Evolutionary conservation across 73 alveolate genomes (phyloP), one percentile per base, ranked within the genome.

Genomic region (Paramecium octaurelia): DNA sequence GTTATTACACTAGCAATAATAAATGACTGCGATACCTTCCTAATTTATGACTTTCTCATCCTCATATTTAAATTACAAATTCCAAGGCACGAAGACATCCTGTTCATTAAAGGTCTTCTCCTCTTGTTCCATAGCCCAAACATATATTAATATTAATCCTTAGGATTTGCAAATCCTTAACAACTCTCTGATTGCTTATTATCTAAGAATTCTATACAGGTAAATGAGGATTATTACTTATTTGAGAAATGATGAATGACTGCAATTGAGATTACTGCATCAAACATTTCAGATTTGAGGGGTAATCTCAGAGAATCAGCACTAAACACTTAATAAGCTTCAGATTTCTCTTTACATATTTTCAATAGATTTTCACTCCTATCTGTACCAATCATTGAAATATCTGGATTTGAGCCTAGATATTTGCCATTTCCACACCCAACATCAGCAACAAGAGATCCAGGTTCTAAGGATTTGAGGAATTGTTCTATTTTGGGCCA

Each of bases 391-490:
- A 98, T 86, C 88, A 92, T 94, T 71, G 69, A 69, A 38, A 97
- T 60, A 80, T 96, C 97, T 20, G 95, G 94, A 84, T 86, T 83
- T 21, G 95, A 93, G 9, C 95, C 94, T 60, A 98, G 94, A 95
- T 98, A 98, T 92, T 98, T 98, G 6, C 99, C 99, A 95, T 98
- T 98, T 23, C 99, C 99, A 94, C 99, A 98, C 18, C 99, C 99
- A 14, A 98, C 97, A 93, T 98, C 99, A 21, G 94, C 85, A 75
- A 97, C 98, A 27, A 98, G 90, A 3, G 99, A 97, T 42, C 98
- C 99, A 18, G 96, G 95, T 35, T 98, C 99, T 88, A 98, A 93
- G 9, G 96, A 70, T 69, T 97, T 96, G 73, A 98, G 93, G 93
- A 96, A 98, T 46, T 93, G 88, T 43, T 96, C 95, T 11, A 98